phyloP scores from a whole-genome alignment of 148 eudicot genomes.

The Silene conica region DNA sequence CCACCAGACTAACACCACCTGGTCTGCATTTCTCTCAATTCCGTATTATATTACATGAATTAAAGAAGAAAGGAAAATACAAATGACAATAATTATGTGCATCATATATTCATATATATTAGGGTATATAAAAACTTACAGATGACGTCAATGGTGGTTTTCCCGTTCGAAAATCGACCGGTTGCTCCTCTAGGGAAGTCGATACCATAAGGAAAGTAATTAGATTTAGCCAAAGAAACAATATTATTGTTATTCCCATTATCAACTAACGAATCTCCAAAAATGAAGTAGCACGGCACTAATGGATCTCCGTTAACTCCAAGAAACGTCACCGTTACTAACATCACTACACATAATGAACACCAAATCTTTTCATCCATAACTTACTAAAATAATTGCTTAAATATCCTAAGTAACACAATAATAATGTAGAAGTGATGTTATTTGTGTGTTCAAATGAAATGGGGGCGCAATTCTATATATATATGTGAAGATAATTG shows the following conservation, averaged over 20 bases:
- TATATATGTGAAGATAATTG: background rate
- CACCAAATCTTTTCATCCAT: slow-evolving; percentile 14
- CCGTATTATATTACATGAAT: too few species aligned
- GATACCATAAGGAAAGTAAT: slow-evolving; percentile 81
- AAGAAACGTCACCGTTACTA: background rate
- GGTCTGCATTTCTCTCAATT: too few species aligned
- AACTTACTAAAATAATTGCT: background rate
- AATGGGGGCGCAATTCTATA: background rate
- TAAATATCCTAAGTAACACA: background rate
- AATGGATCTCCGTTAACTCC: slow-evolving; percentile 40
- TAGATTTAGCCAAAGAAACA: slow-evolving; percentile 66
- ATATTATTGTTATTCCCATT: slow-evolving; percentile 80
- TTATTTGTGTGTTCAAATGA: slow-evolving; percentile 2
- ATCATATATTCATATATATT: background rate
- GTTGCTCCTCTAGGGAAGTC: slow-evolving; percentile 73
- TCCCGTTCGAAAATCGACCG: slow-evolving; percentile 78
- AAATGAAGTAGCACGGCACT: slow-evolving; percentile 76
- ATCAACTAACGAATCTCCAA: slow-evolving; percentile 88
- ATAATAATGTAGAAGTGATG: background rate
- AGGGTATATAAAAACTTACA: slow-evolving; percentile 27
- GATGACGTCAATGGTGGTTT: slow-evolving; percentile 68
- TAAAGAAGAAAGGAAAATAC: too few species aligned
- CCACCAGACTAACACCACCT: too few species aligned
- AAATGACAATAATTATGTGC: too few species aligned
- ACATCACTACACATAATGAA: background rate